phyloP scores from a whole-genome alignment of 345 rosid genomes.

The Gossypium stocksii region DNA sequence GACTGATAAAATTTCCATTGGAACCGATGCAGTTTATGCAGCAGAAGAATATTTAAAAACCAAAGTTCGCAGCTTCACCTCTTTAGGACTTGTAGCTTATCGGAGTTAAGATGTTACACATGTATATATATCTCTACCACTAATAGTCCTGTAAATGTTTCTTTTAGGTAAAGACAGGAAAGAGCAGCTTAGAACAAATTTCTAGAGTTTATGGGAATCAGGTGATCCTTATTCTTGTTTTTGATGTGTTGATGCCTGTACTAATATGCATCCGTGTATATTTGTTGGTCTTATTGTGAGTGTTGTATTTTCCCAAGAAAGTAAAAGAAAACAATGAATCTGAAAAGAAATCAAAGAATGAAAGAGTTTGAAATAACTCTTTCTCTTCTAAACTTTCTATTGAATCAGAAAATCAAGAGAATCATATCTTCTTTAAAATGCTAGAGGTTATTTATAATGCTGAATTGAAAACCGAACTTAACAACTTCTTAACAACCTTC shows the following conservation, averaged over 20 bases:
- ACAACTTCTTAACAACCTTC: too few relatives aligned
- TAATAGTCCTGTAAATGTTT: conserved; percentile 18
- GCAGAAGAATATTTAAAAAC: conserved; percentile 84
- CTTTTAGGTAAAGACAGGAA: conserved; percentile 71
- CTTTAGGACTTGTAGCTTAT: not conserved
- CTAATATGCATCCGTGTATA: not conserved
- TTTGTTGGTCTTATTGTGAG: not conserved
- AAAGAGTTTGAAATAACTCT: too few relatives aligned
- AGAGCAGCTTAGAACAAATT: conserved; percentile 90
- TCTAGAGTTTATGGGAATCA: conserved; percentile 93
- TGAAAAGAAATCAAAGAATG: too few relatives aligned
- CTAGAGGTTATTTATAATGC: too few relatives aligned
- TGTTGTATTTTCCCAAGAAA: too few relatives aligned
- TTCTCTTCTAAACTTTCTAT: too few relatives aligned
- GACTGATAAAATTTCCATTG: conserved; percentile 92
- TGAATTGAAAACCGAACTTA: too few relatives aligned
- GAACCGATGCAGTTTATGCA: conserved; percentile 91
- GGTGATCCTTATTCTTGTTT: conserved; percentile 38
- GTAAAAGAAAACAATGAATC: too few relatives aligned
- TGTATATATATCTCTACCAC: not conserved
- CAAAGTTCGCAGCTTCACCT: conserved; percentile 41
- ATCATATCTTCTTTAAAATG: too few relatives aligned
- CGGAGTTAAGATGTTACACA: not conserved
- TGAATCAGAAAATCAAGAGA: too few relatives aligned
- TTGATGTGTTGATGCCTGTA: not conserved